A percentile compares a stretch with the other conserved stretches of the same genome.
These are phyloP conservation scores for Apodospora peruviana DNA, from an alignment of 495 filamentous ascomycete species.

Conservation along the genomic window DNA sequence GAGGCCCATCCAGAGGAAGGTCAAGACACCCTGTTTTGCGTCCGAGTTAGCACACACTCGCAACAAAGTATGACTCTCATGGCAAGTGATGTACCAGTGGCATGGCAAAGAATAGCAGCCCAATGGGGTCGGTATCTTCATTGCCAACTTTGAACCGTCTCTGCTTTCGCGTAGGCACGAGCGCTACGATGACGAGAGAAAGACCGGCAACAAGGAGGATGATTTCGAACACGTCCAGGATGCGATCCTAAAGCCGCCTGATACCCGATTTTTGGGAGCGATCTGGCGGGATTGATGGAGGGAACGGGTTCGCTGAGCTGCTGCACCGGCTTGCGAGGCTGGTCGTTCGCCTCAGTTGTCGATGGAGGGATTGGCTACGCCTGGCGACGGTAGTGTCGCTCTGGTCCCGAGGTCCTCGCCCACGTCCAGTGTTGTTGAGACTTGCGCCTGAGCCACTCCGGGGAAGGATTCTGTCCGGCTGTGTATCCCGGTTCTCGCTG, in stretches of 20 bases:
- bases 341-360: too few relatives aligned
- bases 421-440: too few relatives aligned
- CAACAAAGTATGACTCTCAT: neutral
- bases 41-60: neutral
- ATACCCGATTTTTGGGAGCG: neutral
- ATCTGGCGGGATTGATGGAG: neutral
- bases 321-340: neutral
- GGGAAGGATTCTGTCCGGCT: too few relatives aligned
- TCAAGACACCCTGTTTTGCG: neutral
- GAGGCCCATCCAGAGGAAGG: neutral
- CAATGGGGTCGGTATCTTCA: neutral
- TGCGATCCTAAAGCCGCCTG: neutral
- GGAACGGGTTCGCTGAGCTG: neutral
- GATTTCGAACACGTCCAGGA: conserved; percentile 1
- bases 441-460: too few relatives aligned
- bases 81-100: neutral
- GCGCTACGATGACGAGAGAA: neutral
- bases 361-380: too few relatives aligned
- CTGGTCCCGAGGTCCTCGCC: too few relatives aligned
- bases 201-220: neutral
- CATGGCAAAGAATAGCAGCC: neutral
- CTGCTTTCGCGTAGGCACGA: neutral
- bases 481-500: too few relatives aligned
- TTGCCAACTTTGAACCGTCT: neutral
- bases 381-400: too few relatives aligned